Percentiles rank a stretch among this genome's conserved stretches.
Evolutionary conservation across 371 early-diverging fungal species (phyloP).

Genomic region (Saksenaea vasiformis): DNA sequence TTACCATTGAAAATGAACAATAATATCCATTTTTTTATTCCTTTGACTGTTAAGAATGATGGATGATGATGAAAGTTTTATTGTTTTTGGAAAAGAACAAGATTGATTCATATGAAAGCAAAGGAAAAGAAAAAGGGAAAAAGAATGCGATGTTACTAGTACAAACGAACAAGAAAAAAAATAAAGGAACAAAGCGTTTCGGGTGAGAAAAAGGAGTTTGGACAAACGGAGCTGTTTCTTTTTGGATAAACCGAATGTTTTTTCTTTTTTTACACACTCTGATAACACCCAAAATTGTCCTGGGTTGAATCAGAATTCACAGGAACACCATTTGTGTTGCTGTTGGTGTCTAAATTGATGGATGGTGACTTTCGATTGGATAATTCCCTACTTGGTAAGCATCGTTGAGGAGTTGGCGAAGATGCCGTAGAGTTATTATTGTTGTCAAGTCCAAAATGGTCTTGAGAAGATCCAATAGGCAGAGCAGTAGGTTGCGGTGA

Average conservation of each 20-base stretch:
- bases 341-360: not conserved
- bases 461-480: not conserved
- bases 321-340: not conserved
- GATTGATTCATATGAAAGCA: conserved; percentile 1
- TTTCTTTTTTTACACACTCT: not conserved
- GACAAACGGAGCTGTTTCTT: not conserved
- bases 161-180: conserved; percentile 8
- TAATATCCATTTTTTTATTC: conserved; percentile 3
- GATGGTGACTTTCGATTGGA: conserved; percentile 4
- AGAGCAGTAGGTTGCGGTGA: conserved; percentile 6
- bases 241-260: not conserved
- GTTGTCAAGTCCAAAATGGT: not conserved
- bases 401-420: conserved; percentile 3
- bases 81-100: conserved; percentile 7
- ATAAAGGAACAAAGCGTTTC: not conserved
- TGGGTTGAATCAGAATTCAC: not conserved
- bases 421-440: conserved; percentile 1
- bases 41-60: conserved; percentile 10
- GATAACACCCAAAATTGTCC: conserved; percentile 8
- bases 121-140: not conserved
- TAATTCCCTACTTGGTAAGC: not conserved
- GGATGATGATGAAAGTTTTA: conserved; percentile 8
- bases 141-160: conserved; percentile 12
- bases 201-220: not conserved
- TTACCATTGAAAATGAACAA: not conserved